phyloP scores from a whole-genome alignment of 768 basidiomycete species.

The Pleurotus citrinopileatus region DNA sequence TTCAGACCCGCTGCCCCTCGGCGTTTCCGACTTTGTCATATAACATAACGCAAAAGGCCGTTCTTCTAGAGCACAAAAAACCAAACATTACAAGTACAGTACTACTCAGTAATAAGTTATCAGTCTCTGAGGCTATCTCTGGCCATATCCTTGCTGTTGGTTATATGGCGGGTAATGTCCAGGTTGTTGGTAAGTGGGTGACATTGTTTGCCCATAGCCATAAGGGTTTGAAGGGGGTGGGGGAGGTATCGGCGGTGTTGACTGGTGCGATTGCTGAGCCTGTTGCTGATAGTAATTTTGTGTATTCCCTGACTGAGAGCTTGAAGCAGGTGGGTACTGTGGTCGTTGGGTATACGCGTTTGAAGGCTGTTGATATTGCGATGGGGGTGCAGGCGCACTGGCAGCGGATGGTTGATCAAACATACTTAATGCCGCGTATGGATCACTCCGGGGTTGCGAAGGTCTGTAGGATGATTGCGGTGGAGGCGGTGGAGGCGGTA shows the following conservation, averaged over 20 bases:
- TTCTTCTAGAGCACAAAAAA: too few relatives aligned
- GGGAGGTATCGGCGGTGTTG: slow-evolving; percentile 16
- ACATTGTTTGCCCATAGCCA: slow-evolving; percentile 21
- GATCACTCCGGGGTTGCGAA: slow-evolving; percentile 24
- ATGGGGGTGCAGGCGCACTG: slow-evolving; percentile 20
- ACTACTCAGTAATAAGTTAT: too few relatives aligned
- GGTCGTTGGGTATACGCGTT: slow-evolving; percentile 4
- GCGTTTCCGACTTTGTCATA: too few relatives aligned
- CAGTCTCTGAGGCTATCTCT: too few relatives aligned
- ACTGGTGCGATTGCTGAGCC: slow-evolving; percentile 19
- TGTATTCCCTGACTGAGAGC: slow-evolving; percentile 14
- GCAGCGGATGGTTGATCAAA: slow-evolving; percentile 21
- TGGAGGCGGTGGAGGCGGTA: slow-evolving; percentile 20
- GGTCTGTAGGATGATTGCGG: slow-evolving; percentile 21
- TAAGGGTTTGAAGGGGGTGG: neutral
- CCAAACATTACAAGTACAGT: too few relatives aligned
- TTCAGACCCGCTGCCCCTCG: too few relatives aligned
- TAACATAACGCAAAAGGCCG: too few relatives aligned
- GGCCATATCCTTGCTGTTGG: slow-evolving; percentile 1
- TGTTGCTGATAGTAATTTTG: slow-evolving; percentile 18
- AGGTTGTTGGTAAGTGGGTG: slow-evolving; percentile 20
- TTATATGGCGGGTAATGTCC: slow-evolving; percentile 24
- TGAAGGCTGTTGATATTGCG: slow-evolving; percentile 18
- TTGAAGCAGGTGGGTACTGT: slow-evolving; percentile 16
- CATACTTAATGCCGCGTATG: slow-evolving; percentile 31